These are phyloP conservation scores for Adansonia gregorii DNA, from an alignment of 441 rosid species.

Conservation along the genomic window DNA sequence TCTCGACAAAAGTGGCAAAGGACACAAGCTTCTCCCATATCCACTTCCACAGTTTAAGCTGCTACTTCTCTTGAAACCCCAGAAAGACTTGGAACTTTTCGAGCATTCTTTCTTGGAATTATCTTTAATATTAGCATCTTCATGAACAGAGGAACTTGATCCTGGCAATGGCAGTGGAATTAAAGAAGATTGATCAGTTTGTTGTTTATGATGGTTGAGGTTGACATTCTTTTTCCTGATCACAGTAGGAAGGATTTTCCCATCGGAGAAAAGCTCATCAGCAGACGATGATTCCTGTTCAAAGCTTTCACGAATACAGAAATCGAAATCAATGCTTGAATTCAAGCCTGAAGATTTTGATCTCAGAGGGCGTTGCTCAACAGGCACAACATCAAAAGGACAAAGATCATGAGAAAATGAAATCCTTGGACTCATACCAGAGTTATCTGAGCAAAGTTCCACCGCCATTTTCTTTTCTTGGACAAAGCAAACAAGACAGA, in stretches of 20 bases:
- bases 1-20: conserved; percentile 70
- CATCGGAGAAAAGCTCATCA: conserved; percentile 82
- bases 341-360: conserved; percentile 47
- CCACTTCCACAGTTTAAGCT: conserved; percentile 74
- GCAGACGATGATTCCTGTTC: conserved; percentile 74
- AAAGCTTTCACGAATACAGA: conserved; percentile 61
- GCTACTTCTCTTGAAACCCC: conserved; percentile 78
- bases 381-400: conserved; percentile 51
- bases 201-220: conserved; percentile 20
- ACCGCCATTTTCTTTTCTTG: conserved; percentile 55
- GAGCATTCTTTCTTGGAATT: conserved; percentile 23
- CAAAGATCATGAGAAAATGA: conserved; percentile 86
- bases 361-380: conserved; percentile 54
- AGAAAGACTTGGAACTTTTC: conserved; percentile 68
- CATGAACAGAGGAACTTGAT: background rate
- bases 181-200: conserved; percentile 8
- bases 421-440: conserved; percentile 73
- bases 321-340: conserved; percentile 69
- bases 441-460: conserved; percentile 64
- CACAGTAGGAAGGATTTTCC: conserved; percentile 72
- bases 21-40: conserved; percentile 70
- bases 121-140: background rate
- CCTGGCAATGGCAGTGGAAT: conserved; percentile 24
- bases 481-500: conserved; percentile 2
- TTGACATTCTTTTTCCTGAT: conserved; percentile 55